Conservation (phyloP, 192 early-diverging fungal genomes). For the Allomyces macrogynus region DNA sequence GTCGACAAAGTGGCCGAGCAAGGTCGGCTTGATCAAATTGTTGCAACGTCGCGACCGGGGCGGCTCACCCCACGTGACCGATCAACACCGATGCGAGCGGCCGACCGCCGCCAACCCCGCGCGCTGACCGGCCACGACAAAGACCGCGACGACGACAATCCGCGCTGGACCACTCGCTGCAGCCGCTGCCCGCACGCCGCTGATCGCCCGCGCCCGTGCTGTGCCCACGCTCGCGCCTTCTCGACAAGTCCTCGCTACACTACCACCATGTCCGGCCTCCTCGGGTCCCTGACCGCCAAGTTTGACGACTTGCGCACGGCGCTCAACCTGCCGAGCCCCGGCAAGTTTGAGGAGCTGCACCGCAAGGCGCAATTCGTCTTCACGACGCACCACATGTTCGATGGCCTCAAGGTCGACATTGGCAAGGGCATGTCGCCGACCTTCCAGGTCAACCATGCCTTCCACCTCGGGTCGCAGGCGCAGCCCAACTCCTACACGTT, state of each 20-base stretch:
- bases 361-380: conserved; percentile 64
- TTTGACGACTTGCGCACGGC: not conserved
- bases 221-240: too few species aligned
- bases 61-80: too few species aligned
- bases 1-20: too few species aligned
- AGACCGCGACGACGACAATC: too few species aligned
- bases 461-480: conserved; percentile 62
- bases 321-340: conserved; percentile 55
- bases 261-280: not conserved
- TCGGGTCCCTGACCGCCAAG: not conserved
- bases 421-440: conserved; percentile 78
- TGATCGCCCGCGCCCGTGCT: too few species aligned
- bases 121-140: too few species aligned
- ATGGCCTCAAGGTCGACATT: conserved; percentile 86
- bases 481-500: conserved; percentile 81
- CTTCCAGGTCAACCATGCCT: conserved; percentile 87
- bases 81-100: too few species aligned
- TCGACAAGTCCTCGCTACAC: not conserved
- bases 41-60: too few species aligned
- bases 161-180: too few species aligned
- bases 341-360: conserved; percentile 61
- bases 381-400: conserved; percentile 70
- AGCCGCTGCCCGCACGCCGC: too few species aligned
- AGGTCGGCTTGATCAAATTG: too few species aligned
- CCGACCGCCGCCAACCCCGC: too few species aligned